Conservation (phyloP, 257 asterid species). For the Capsicum rhomboideum region DNA sequence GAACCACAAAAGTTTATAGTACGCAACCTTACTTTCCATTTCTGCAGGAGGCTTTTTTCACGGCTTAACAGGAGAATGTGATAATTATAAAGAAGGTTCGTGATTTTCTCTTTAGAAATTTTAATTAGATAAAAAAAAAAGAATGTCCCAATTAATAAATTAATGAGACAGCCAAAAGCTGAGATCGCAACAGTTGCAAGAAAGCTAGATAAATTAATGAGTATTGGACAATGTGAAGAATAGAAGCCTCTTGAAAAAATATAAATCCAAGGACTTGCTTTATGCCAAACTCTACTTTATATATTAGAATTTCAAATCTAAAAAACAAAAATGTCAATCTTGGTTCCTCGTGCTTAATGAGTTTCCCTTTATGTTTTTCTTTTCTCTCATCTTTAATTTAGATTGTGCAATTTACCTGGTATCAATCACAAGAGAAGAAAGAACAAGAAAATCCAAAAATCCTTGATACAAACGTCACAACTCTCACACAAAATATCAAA, state of each 20-base stretch:
- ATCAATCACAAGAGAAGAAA: background rate
- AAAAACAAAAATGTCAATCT: constrained; percentile 40
- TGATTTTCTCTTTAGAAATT: too few relatives aligned
- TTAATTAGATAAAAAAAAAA: background rate
- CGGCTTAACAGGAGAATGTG: background rate
- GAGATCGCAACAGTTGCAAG: constrained; percentile 53
- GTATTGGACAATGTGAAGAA: constrained; percentile 31
- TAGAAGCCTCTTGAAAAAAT: constrained; percentile 14
- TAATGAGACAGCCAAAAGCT: constrained; percentile 34
- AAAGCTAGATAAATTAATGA: constrained; percentile 52
- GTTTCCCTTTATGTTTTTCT: constrained; percentile 60
- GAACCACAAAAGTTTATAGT: too few relatives aligned
- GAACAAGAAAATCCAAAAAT: too few relatives aligned
- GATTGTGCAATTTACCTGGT: constrained; percentile 2
- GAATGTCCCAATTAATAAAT: background rate
- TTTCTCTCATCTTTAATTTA: constrained; percentile 19
- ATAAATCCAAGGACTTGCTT: constrained; percentile 41
- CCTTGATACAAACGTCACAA: too few relatives aligned
- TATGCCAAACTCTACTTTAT: constrained; percentile 47
- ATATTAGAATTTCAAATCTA: constrained; percentile 56
- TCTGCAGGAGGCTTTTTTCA: too few relatives aligned
- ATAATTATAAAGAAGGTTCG: background rate
- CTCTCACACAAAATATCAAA: too few relatives aligned
- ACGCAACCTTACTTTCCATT: too few relatives aligned
- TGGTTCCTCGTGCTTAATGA: constrained; percentile 65